Base-by-base conservation (phyloP, 768 basidiomycete genomes). In the Floccularia luteovirens region DNA sequence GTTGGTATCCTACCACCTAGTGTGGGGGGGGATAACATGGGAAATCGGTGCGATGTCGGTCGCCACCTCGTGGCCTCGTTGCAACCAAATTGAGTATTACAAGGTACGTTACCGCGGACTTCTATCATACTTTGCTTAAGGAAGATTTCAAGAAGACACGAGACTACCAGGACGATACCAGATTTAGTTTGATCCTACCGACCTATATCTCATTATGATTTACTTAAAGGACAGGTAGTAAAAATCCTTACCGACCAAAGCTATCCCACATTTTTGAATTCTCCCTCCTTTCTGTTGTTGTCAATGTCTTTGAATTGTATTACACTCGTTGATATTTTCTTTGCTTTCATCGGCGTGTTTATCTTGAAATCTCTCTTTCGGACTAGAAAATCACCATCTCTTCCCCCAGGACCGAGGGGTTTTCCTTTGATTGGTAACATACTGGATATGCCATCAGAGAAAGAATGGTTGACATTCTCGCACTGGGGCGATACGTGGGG, bases 391-490 rank as follows among this genome's bases (percentile, higher is more conserved):
- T 48, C 47, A 27, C 42, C 46, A 24, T 52, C 65, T 5, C 61
- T 75, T 12, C 70, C 70, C 24, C 72, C 70, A 13, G 78, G 77
- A 11, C 78, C 78, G 0, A 66, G 57, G 38, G 69, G 70, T 31
- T 57, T 78, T 27, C 76, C 70, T 3, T 54, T 79, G 10, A 52
- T 79, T 20, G 79, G 77, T 11, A 79, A 74, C 45, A 48, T 73
- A 8, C 55, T 74, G 19, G 70, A 75, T 45, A 70, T 79, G 66
- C 71, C 77, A 22, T 51, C 55, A 11, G 62, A 64, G 24, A 59
- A 66, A 45, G 67, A 66, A 42, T 79, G 76, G 75, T 42, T 70
- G 14, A 70, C 64, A 0, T 78, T 75, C 46, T 60, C 72, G 13
- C 59, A 63, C 14, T 71, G 79, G 69, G 66, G 74, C 16, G 65